These are phyloP conservation scores for Aaosphaeria pasadenensis DNA, from an alignment of 2,329 filamentous ascomycete species.

Conservation along the genomic window DNA sequence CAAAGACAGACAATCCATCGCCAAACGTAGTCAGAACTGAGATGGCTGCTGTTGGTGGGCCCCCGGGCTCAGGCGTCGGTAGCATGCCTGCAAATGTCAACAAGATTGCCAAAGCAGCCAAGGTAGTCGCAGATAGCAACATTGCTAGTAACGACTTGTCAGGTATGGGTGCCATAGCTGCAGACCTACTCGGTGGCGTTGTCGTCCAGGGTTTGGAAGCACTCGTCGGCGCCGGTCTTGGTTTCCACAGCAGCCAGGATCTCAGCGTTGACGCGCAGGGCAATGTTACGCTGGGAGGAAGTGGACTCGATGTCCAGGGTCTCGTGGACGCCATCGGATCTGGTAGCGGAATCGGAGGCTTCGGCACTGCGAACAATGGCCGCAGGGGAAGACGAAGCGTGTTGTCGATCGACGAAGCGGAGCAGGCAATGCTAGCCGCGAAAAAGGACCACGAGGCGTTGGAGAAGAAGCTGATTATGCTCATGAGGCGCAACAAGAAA, in stretches of 20 bases:
- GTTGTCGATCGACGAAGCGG: conserved; percentile 33
- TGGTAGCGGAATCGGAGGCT: conserved; percentile 10
- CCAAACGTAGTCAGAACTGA: conserved; percentile 30
- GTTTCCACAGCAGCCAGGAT: conserved; percentile 19
- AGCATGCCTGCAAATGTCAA: conserved; percentile 27
- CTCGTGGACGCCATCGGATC: conserved; percentile 22
- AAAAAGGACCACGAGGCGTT: conserved; percentile 34
- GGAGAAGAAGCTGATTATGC: conserved; percentile 32
- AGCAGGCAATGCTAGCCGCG: conserved; percentile 31
- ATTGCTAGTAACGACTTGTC: conserved; percentile 29
- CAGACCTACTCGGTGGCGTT: conserved; percentile 31
- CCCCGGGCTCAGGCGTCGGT: conserved; percentile 27
- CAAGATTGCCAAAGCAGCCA: conserved; percentile 32
- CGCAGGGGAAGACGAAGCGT: conserved; percentile 22
- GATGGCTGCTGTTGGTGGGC: conserved; percentile 34
- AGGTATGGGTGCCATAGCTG: conserved; percentile 31
- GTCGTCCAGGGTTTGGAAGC: conserved; percentile 34
- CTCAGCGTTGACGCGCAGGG: conserved; percentile 20
- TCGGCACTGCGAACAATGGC: not conserved
- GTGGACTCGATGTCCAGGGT: conserved; percentile 19
- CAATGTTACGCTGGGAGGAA: conserved; percentile 13
- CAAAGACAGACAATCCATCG: conserved; percentile 31
- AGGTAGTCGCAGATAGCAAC: conserved; percentile 32
- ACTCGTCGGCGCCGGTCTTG: conserved; percentile 30
- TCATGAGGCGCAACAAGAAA: conserved; percentile 39